Base-by-base conservation (phyloP, 2,329 filamentous ascomycete genomes). In the Teratosphaeria destructans region DNA sequence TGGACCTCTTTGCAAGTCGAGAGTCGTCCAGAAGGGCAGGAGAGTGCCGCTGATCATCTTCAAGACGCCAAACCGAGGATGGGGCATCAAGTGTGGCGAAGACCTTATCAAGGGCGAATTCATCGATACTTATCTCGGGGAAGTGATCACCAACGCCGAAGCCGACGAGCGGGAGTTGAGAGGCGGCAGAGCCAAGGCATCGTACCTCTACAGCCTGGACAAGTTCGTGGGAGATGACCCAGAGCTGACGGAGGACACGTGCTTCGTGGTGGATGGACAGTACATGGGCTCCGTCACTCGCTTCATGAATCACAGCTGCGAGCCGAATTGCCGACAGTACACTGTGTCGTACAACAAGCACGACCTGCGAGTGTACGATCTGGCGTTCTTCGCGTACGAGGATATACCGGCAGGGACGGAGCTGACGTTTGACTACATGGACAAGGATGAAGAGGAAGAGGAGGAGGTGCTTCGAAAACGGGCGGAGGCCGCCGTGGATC, bases 231-330 rank as follows among this genome's bases (percentile, higher is more conserved):
- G 65, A 32, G 68, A 71, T 39, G 83, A 85, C 63, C 81, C 85
- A 0, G 85, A 86, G 59, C 62, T 71, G 0, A 63, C 69, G 0
- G 64, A 71, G 8, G 70, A 67, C 3, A 65, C 76, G 0, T 68
- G 74, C 7, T 81, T 78, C 60, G 76, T 80, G 0, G 75, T 82
- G 0, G 80, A 83, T 57, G 90, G 90, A 11, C 86, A 92, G 70
- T 88, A 87, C 71, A 84, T 86, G 77, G 88, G 89, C 0, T 88
- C 88, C 0, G 87, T 88, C 0, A 89, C 88, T 0, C 82, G 89
- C 2, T 94, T 93, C 72, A 88, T 93, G 71, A 94, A 94, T 67
- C 89, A 94, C 71, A 88, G 83, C 1, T 93, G 89, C 70, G 82
- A 89, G 4, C 89, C 89, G 0, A 93, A 92, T 67, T 81, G 90